A percentile compares a stretch with the other conserved stretches of the same genome.
Evolutionary conservation across 2,329 filamentous ascomycete species (phyloP).

Genomic region (Aurifilum marmelostoma): DNA sequence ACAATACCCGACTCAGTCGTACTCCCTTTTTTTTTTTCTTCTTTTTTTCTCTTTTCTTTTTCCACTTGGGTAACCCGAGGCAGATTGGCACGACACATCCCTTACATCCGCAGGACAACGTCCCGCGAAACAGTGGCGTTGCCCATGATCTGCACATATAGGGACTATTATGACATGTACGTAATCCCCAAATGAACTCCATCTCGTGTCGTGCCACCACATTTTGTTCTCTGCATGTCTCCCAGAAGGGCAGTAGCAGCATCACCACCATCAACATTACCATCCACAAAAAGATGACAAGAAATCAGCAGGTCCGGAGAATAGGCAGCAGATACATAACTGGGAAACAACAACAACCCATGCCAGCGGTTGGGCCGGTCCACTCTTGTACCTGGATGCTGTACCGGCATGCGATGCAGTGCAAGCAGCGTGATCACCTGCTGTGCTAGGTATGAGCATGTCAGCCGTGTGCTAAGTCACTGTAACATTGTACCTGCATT

Average conservation of each 20-base stretch:
- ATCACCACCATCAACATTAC: background rate
- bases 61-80: slow-evolving; percentile 16
- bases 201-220: slow-evolving; percentile 10
- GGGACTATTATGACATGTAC: background rate
- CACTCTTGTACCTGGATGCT: background rate
- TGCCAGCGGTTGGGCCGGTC: background rate
- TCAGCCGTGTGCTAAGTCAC: background rate
- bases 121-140: slow-evolving; percentile 13
- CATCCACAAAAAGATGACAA: background rate
- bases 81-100: slow-evolving; percentile 22
- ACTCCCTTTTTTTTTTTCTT: background rate
- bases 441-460: background rate
- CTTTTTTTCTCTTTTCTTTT: background rate
- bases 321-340: background rate
- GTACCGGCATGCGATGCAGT: background rate
- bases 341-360: background rate
- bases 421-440: background rate
- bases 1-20: slow-evolving; percentile 6
- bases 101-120: slow-evolving; percentile 18
- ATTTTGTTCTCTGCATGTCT: background rate
- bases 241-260: slow-evolving; percentile 2
- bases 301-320: slow-evolving; percentile 3
- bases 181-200: background rate
- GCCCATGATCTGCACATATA: slow-evolving; percentile 3
- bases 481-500: background rate